Conservation (phyloP, 305 asterid genomes). For the Solanum hybrid region DNA sequence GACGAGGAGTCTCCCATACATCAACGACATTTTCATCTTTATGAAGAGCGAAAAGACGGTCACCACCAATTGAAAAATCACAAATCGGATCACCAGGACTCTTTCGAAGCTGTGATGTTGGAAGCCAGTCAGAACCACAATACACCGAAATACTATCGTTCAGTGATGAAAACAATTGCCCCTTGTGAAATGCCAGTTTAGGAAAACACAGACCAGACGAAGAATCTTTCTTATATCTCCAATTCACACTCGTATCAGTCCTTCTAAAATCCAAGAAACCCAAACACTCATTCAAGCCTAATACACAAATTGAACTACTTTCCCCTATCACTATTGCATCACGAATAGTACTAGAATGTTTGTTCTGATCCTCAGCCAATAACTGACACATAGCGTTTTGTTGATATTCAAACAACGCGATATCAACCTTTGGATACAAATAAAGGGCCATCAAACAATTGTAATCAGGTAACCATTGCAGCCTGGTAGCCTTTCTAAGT, state of each 20-base stretch:
- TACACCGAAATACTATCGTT: background rate
- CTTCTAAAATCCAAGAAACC: background rate
- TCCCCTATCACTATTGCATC: constrained; percentile 76
- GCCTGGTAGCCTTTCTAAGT: background rate
- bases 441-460: background rate
- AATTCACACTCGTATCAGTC: background rate
- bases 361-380: background rate
- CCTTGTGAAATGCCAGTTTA: background rate
- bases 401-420: background rate
- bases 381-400: background rate
- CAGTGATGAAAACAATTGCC: background rate
- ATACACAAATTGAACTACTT: constrained; percentile 49
- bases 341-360: background rate
- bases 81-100: background rate
- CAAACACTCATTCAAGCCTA: constrained; percentile 15
- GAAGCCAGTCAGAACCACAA: background rate
- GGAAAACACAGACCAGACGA: background rate
- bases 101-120: background rate
- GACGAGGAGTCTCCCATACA: background rate
- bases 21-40: background rate
- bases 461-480: background rate
- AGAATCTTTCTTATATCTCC: background rate
- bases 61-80: background rate
- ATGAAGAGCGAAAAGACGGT: background rate
- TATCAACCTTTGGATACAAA: background rate